Evolutionary conservation across 768 basidiomycete genomes (phyloP).

Genomic region (Psilocybe tampanensis): DNA sequence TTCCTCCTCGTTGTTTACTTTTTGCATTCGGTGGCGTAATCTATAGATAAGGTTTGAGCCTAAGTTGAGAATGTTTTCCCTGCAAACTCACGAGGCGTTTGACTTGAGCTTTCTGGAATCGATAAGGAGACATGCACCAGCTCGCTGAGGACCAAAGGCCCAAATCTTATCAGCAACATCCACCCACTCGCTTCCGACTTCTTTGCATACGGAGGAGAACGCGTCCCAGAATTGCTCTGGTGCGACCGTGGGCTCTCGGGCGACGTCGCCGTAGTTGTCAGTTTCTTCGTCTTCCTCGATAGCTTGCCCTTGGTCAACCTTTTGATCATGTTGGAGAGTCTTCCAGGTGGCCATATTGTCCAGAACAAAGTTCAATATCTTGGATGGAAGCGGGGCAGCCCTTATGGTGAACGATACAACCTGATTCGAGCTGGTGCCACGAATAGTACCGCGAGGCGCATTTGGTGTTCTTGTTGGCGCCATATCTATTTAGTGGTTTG

Average conservation of each 20-base stretch:
- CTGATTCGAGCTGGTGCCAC: slow-evolving; percentile 65
- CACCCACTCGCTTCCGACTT: slow-evolving; percentile 86
- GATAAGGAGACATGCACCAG: slow-evolving; percentile 85
- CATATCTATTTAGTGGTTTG: slow-evolving; percentile 64
- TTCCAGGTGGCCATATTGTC: slow-evolving; percentile 69
- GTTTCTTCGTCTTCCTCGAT: slow-evolving; percentile 35
- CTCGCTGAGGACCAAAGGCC: slow-evolving; percentile 89
- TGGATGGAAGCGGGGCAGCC: slow-evolving; percentile 76
- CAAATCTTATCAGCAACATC: slow-evolving; percentile 73
- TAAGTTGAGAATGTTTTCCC: neutral
- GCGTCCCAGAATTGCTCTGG: slow-evolving; percentile 82
- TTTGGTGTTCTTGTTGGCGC: slow-evolving; percentile 74
- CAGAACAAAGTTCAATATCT: slow-evolving; percentile 74
- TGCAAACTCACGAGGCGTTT: slow-evolving; percentile 56
- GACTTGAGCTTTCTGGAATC: slow-evolving; percentile 59
- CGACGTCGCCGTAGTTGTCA: slow-evolving; percentile 58
- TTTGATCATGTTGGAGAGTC: slow-evolving; percentile 54
- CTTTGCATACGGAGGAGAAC: slow-evolving; percentile 62
- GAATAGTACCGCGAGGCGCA: slow-evolving; percentile 76
- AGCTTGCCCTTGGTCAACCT: slow-evolving; percentile 27
- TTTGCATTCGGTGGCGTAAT: slow-evolving; percentile 52
- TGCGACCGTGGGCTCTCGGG: slow-evolving; percentile 62
- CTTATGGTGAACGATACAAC: slow-evolving; percentile 83
- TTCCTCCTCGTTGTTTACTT: slow-evolving; percentile 31
- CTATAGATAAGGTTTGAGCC: slow-evolving; percentile 33